Evolutionary conservation across 352 stramenopile genomes (phyloP).

Genomic region (Stramenopiles sp.): DNA sequence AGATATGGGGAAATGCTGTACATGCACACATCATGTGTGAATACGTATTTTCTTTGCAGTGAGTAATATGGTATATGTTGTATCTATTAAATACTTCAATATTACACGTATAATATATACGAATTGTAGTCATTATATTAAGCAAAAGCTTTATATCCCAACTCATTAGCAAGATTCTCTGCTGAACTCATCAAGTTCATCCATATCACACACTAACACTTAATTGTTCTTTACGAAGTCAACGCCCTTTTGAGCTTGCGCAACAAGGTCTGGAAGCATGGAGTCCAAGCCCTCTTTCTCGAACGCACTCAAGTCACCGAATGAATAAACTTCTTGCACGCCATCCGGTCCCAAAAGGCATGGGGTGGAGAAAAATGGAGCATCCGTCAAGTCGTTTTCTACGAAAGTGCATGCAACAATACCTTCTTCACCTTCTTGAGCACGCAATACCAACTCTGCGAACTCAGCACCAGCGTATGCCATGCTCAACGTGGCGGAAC

Average conservation of each 20-base stretch:
- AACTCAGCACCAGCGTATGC: conserved; percentile 93
- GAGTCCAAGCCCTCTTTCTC: conserved; percentile 54
- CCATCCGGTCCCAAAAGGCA: conserved; percentile 56
- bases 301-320: conserved; percentile 53
- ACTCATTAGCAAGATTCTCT: too few species aligned
- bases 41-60: too few species aligned
- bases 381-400: conserved; percentile 77
- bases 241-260: conserved; percentile 60
- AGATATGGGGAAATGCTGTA: too few species aligned
- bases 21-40: too few species aligned
- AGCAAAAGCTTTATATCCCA: too few species aligned
- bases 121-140: too few species aligned
- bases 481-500: conserved; percentile 96
- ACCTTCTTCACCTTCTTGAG: conserved; percentile 69
- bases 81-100: too few species aligned
- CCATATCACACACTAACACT: too few species aligned
- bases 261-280: conserved; percentile 55
- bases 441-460: conserved; percentile 27
- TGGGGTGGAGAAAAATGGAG: conserved; percentile 72
- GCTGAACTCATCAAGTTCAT: too few species aligned
- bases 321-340: conserved; percentile 77
- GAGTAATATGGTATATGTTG: too few species aligned
- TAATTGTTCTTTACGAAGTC: conserved; percentile 52
- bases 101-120: too few species aligned
- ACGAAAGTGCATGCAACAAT: conserved; percentile 93